Evolutionary conservation across 176 grass and related monocot genomes (phyloP), one percentile per base, ranked within the genome.

Genomic region (Bolboschoenus planiculmis): DNA sequence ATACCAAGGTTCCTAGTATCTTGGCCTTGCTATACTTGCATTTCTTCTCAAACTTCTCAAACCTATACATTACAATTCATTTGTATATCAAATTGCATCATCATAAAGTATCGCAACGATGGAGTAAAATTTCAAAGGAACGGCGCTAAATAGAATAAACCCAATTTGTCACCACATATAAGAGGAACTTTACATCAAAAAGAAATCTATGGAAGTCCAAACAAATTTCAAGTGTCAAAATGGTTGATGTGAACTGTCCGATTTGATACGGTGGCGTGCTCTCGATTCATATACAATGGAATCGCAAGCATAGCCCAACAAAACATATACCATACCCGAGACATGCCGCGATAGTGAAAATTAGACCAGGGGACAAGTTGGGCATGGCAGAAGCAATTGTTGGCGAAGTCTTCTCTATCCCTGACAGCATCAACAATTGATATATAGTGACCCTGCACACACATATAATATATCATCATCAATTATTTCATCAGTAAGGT

Each of bases 21-120:
- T 94, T 94, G 61, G 89, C 85, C 81, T 83, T 87, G 44, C 83
- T 91, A 84, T 90, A 91, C 78, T 83, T 85, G 90, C 92, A 92
- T 6, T 68, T 56, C 21, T 31, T 79, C 9, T 91, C 78, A 79
- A 94, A 94, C 78, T 60, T 92, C 84, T 94, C 92, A 33, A 90
- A 24, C 85, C 92, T 94, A 40, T n/a, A n/a, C n/a, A n/a, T 43
- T 70, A 66, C 4, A 53, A 43, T 11, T 20, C 3, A 47, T 21
- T 27, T 47, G 13, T 59, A 40, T 29, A 51, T 40, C 53, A 40
- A 11, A 10, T 37, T 57, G 24, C 13, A 9, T 79, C 8, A 58
- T 33, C 24, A 5, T 61, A 15, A 81, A 60, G 23, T 26, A 23
- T 81, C 20, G 37, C 50, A 40, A 59, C 14, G 53, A 80, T 34